Percentiles rank a stretch among this genome's conserved stretches.
These are phyloP conservation scores for Mycena capillaripes DNA, from an alignment of 768 basidiomycete genomes.

Conservation along the genomic window DNA sequence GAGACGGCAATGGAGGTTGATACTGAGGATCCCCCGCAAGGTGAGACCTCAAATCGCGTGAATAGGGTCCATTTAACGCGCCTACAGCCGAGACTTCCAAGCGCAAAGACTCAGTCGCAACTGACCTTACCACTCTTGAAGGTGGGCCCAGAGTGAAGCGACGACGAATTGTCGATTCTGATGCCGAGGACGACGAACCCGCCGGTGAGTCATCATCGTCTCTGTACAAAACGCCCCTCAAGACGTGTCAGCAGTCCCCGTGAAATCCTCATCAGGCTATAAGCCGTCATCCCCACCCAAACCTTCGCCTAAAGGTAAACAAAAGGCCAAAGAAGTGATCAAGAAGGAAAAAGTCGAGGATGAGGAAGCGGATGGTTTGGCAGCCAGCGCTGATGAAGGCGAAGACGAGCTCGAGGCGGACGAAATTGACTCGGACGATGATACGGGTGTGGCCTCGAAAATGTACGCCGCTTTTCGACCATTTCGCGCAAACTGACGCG, in stretches of 20 bases:
- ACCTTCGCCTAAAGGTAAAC: slow-evolving; percentile 28
- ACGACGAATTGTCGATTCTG: slow-evolving; percentile 67
- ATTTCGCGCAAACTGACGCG: slow-evolving; percentile 11
- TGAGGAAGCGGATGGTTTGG: slow-evolving; percentile 41
- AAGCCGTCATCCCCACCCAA: slow-evolving; percentile 21
- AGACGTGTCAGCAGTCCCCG: background rate
- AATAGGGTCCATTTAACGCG: slow-evolving; percentile 13
- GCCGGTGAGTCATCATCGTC: slow-evolving; percentile 18
- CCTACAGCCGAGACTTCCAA: slow-evolving; percentile 56
- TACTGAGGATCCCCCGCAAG: slow-evolving; percentile 38
- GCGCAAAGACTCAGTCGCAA: slow-evolving; percentile 48
- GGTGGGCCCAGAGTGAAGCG: slow-evolving; percentile 59
- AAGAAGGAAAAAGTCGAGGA: slow-evolving; percentile 25
- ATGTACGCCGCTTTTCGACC: slow-evolving; percentile 58
- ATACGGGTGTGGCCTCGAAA: slow-evolving; percentile 67
- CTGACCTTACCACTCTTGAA: slow-evolving; percentile 38
- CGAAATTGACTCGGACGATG: slow-evolving; percentile 59
- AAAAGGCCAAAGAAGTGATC: slow-evolving; percentile 38
- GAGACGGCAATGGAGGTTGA: slow-evolving; percentile 49
- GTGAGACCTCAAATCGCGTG: slow-evolving; percentile 38
- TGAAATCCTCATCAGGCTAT: slow-evolving; percentile 17
- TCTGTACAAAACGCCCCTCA: background rate
- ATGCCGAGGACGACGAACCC: slow-evolving; percentile 60
- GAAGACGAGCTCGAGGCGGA: slow-evolving; percentile 56
- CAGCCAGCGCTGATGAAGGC: slow-evolving; percentile 50